Percentiles rank a stretch among this genome's conserved stretches.
Conservation (phyloP, 1,284 basidiomycete species). For the Irpex sp. region DNA sequence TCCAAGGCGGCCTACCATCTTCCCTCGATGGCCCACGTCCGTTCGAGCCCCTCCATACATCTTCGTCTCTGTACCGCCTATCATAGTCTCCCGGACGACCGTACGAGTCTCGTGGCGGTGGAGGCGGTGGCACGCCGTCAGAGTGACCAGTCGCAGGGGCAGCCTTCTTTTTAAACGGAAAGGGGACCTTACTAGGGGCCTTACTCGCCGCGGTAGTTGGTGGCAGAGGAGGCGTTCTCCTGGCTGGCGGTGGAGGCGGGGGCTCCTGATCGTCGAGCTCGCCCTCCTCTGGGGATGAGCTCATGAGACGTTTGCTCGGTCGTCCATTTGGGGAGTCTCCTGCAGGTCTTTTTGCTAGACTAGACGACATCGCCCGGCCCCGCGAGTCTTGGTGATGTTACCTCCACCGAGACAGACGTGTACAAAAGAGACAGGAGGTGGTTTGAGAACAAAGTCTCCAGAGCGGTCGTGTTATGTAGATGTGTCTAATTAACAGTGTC, state of each 20-base stretch:
- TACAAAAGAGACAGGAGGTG: not conserved
- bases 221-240: slow-evolving; percentile 21
- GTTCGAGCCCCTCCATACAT: slow-evolving; percentile 21
- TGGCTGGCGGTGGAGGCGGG: slow-evolving; percentile 18
- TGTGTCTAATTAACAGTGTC: not conserved
- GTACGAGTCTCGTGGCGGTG: slow-evolving; percentile 30
- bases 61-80: slow-evolving; percentile 31
- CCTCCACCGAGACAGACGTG: not conserved
- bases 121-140: slow-evolving; percentile 13
- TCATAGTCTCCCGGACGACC: slow-evolving; percentile 43
- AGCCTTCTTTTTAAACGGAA: slow-evolving; percentile 68
- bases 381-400: no score
- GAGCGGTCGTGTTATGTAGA: not conserved
- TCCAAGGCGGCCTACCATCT: slow-evolving; percentile 7
- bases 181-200: slow-evolving; percentile 50
- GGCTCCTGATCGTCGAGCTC: slow-evolving; percentile 55
- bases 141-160: slow-evolving; percentile 14
- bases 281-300: slow-evolving; percentile 72
- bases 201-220: slow-evolving; percentile 18
- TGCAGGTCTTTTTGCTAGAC: slow-evolving; percentile 50
- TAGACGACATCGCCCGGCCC: slow-evolving; percentile 18
- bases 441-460: not conserved
- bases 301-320: slow-evolving; percentile 50
- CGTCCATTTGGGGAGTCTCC: slow-evolving; percentile 46
- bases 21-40: slow-evolving; percentile 8